Conservation (phyloP, 768 basidiomycete species). For the Neoboletus brunneissimus region DNA sequence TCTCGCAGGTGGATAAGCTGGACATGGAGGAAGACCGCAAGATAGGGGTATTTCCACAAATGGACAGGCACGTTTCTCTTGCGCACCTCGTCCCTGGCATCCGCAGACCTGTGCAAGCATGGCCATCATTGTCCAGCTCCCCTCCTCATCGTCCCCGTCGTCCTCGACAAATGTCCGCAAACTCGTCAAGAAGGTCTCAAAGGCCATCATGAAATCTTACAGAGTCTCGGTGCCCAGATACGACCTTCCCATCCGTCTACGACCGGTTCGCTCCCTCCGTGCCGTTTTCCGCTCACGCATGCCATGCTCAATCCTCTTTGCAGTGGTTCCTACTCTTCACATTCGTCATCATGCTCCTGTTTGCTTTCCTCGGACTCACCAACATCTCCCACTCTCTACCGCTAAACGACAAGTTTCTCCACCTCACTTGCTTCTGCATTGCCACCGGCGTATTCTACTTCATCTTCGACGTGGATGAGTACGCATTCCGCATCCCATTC, state of each 20-base stretch:
- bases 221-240: constrained; percentile 60
- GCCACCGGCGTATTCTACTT: constrained; percentile 85
- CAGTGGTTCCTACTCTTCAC: constrained; percentile 86
- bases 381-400: constrained; percentile 62
- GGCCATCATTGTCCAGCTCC: constrained; percentile 8
- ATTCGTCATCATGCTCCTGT: constrained; percentile 57
- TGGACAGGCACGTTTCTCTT: not conserved
- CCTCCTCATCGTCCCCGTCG: constrained; percentile 8
- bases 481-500: constrained; percentile 26
- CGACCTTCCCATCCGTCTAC: constrained; percentile 66
- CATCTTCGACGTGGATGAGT: constrained; percentile 88
- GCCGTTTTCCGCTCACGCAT: not conserved
- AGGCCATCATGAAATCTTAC: constrained; percentile 71
- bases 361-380: constrained; percentile 78
- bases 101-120: constrained; percentile 7
- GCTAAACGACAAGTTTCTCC: constrained; percentile 76
- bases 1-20: constrained; percentile 71
- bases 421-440: constrained; percentile 71
- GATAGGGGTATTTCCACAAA: constrained; percentile 8
- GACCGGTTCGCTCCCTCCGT: constrained; percentile 49
- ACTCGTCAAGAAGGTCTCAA: constrained; percentile 44
- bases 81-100: not conserved
- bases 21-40: not conserved
- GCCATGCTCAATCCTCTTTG: constrained; percentile 7
- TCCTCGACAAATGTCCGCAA: constrained; percentile 30